Conservation (phyloP, 495 filamentous ascomycete genomes). For the Penicillium argentinense region DNA sequence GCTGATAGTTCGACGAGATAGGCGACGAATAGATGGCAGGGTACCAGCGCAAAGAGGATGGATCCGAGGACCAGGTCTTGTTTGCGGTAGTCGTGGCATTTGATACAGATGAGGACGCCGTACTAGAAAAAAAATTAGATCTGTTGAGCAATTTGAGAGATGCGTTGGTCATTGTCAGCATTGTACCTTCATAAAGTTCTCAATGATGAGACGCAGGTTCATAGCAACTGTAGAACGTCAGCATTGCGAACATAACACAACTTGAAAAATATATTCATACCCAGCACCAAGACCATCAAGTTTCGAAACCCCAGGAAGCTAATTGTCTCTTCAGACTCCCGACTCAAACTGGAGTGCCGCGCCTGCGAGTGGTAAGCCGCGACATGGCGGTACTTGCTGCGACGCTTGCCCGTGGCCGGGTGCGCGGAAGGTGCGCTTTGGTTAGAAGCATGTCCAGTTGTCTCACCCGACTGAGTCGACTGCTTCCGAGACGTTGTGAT, state of each 20-base stretch:
- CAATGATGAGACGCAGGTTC: conserved; percentile 89
- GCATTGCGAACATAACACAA: conserved; percentile 4
- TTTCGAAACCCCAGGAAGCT: conserved; percentile 95
- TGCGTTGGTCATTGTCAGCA: not conserved
- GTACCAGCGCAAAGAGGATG: conserved; percentile 78
- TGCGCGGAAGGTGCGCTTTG: conserved; percentile 6
- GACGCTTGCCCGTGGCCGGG: conserved; percentile 18
- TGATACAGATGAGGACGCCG: conserved; percentile 88
- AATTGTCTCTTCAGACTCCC: conserved; percentile 68
- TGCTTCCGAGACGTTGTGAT: conserved; percentile 13
- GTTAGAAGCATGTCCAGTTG: conserved; percentile 7
- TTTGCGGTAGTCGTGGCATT: conserved; percentile 82
- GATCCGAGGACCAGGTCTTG: conserved; percentile 75
- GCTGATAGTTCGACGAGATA: conserved; percentile 84
- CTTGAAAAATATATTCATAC: conserved; percentile 43
- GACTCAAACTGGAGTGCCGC: conserved; percentile 78
- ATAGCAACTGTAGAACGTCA: conserved; percentile 65
- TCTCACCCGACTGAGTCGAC: conserved; percentile 1
- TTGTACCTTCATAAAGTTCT: conserved; percentile 90
- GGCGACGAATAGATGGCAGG: conserved; percentile 84
- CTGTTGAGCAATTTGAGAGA: not conserved
- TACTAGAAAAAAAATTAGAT: conserved; percentile 53
- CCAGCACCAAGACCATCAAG: conserved; percentile 89
- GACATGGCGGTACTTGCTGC: conserved; percentile 79
- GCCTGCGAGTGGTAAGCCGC: conserved; percentile 74